Base-by-base conservation (phyloP, 306 rosid species). In the peach (Prunus persica) region DNA sequence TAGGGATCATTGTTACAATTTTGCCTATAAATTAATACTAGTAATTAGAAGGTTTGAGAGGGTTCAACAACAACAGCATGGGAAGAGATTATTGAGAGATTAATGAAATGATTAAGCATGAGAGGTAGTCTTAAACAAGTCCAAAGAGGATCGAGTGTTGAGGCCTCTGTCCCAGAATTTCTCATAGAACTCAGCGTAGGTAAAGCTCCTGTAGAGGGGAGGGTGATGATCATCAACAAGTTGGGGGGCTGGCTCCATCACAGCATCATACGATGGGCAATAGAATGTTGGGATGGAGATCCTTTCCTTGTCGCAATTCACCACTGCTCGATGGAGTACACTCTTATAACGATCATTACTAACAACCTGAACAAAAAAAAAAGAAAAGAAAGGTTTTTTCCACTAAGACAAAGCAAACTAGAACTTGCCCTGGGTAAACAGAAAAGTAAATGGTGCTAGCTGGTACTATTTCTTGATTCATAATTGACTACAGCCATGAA, bases 251-350 rank as follows among this genome's bases (percentile, higher is more conserved):
- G 78, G 78, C 4, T 67, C 70, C 20, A 77, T 72, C 20, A 27
- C 54, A 1, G 85, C 81, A 66, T 72, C 81, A 19, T 67, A 72
- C 6, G 75, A 82, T 5, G 85, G 81, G 65, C 78, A 76, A 30
- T 76, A 77, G 79, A 82, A 82, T 7, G 85, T 71, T 25, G 79
- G 81, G n/a, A 82, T 77, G 13, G 85, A 82, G 75, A 82, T 49
- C 71, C 81, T 76, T 28, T 76, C 78, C 54, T 66, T 65, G 28
- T 67, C 58, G 47, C 30, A n/a, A 24, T 82, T 82, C 78, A 77
- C 85, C 19, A 82, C 78, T 16, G 75, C 81, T 3, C 81, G 81
- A 49, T 82, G 81, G 15, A 66, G 78, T 22, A 82, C 71, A 43
- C 85, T 82, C 78, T 81, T 63, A 65, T 77, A 82, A 0, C 51